Base-by-base conservation (phyloP, 768 basidiomycete species). In the Phallus indusiatus region DNA sequence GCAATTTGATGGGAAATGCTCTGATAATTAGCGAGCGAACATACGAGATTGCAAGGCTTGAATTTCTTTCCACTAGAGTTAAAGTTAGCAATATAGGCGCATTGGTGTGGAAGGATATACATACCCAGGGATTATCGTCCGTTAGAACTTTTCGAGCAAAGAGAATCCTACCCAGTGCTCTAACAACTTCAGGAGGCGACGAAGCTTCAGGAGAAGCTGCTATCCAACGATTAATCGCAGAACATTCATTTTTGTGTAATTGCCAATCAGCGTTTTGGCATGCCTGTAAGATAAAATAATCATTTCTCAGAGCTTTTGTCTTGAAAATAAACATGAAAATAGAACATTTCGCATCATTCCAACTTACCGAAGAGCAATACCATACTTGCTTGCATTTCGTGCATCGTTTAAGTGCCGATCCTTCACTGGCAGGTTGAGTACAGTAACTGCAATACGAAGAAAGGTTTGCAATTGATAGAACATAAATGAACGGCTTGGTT, bases 221-320 rank as follows among this genome's bases (percentile, higher is more conserved):
- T 1, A 73, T 74, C 86, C 84, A 86, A 55, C 71, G 72, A 56
- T 76, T 77, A 9, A 94, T 72, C 0, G 90, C 85, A 5, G 62
- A 59, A 66, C 95, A 97, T 76, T 97, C 94, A 1, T 70, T 69
- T 69, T 85, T 89, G 70, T 96, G 94, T 2, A 79, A 36, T 0
- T 66, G 20, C 93, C 91, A 93, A 64, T 90, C 91, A 28, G 69
- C 67, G 46, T 72, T 82, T 73, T 92, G 90, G 65, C 90, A 93
- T 42, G 68, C 68, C 84, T 90, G 64, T 1, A 58, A 48, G 2
- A 24, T 47, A 61, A 42, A 46, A 20, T 21, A 10, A 53, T 34
- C 2, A 28, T 28, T 28, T 2, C 28, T 28, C 28, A 28, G 28
- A 28, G 28, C 7, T 28, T 28, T 28, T 7, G 2, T 28, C 7